phyloP scores from a whole-genome alignment of 2,329 filamentous ascomycete species.

The Scedosporium boydii region DNA sequence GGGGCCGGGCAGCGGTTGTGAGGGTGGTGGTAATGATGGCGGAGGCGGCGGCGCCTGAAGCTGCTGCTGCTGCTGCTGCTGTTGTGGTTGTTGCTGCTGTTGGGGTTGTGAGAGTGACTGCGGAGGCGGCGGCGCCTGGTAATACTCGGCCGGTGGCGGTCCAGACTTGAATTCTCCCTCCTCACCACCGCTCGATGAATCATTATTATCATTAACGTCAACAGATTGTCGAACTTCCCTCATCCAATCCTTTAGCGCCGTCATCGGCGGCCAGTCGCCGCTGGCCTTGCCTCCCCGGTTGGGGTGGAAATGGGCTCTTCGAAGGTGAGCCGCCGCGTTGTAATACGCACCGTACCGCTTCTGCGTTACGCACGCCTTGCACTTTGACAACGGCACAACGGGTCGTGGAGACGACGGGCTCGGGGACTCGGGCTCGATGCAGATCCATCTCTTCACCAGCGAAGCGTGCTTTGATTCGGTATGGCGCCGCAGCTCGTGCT shows the following conservation, averaged over 20 bases:
- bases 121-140: constrained; percentile 8
- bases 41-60: not conserved
- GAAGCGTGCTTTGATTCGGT: constrained; percentile 47
- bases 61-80: too few species aligned
- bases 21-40: not conserved
- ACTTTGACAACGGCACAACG: constrained; percentile 41
- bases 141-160: not conserved
- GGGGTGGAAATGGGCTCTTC: constrained; percentile 47
- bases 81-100: too few species aligned
- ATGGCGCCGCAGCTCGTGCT: constrained; percentile 73
- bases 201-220: constrained; percentile 33
- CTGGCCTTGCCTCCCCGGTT: constrained; percentile 46
- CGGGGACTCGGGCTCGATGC: constrained; percentile 36
- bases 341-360: constrained; percentile 52
- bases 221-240: constrained; percentile 44
- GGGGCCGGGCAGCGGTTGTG: not conserved
- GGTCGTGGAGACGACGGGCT: constrained; percentile 31
- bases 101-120: too few species aligned
- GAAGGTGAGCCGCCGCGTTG: constrained; percentile 48
- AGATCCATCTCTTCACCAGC: constrained; percentile 46
- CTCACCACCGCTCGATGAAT: constrained; percentile 40
- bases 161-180: constrained; percentile 25
- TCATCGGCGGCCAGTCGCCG: constrained; percentile 50
- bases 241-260: constrained; percentile 51
- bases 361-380: constrained; percentile 46